These are phyloP conservation scores for Cryomyces minteri DNA, from an alignment of 495 filamentous ascomycete species.

Conservation along the genomic window DNA sequence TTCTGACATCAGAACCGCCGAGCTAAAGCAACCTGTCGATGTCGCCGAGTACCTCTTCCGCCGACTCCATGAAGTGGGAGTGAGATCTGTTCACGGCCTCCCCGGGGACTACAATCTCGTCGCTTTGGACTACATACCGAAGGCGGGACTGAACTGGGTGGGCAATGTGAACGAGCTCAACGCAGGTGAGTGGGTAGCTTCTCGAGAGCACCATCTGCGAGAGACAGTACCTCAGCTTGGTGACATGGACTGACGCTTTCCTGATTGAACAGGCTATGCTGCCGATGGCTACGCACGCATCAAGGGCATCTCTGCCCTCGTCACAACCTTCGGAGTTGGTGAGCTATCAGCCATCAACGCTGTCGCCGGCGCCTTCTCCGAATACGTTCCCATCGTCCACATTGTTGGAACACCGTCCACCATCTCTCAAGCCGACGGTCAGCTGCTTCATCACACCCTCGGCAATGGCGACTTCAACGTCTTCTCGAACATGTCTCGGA, in stretches of 20 bases:
- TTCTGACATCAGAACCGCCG: background rate
- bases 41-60: slow-evolving; percentile 34
- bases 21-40: slow-evolving; percentile 2
- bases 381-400: slow-evolving; percentile 62
- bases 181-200: slow-evolving; percentile 27
- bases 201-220: too few species aligned
- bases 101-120: slow-evolving; percentile 36
- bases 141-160: slow-evolving; percentile 41
- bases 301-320: slow-evolving; percentile 43
- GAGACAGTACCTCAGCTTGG: too few species aligned
- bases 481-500: slow-evolving; percentile 59
- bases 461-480: slow-evolving; percentile 81
- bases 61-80: slow-evolving; percentile 41
- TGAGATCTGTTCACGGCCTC: slow-evolving; percentile 43
- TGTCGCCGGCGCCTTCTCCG: slow-evolving; percentile 49
- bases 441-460: slow-evolving; percentile 83
- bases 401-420: slow-evolving; percentile 59
- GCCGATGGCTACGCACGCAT: slow-evolving; percentile 55
- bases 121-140: slow-evolving; percentile 43
- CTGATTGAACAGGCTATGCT: slow-evolving; percentile 34
- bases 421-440: slow-evolving; percentile 35
- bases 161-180: slow-evolving; percentile 55
- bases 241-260: too few species aligned
- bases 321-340: slow-evolving; percentile 55
- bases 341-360: slow-evolving; percentile 53